phyloP scores from a whole-genome alignment of 2,329 filamentous ascomycete genomes.

The Nothophoma quercina region DNA sequence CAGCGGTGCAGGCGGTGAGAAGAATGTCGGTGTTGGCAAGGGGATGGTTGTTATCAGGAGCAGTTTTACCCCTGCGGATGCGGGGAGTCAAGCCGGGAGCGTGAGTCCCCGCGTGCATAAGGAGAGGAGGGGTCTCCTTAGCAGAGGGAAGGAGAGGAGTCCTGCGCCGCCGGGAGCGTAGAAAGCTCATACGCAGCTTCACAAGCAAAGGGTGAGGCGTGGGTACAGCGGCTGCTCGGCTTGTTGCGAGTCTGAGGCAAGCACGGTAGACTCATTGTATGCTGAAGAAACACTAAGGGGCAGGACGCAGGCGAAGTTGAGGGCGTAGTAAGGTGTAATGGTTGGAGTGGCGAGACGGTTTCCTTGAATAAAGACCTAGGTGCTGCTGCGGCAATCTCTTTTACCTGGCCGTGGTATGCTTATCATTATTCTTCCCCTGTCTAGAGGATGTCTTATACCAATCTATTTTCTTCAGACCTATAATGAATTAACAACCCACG shows the following conservation, averaged over 20 bases:
- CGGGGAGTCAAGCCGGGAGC: conserved; percentile 41
- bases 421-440: neutral
- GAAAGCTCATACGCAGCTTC: neutral
- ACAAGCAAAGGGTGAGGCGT: neutral
- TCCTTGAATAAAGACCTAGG: neutral
- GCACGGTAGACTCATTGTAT: neutral
- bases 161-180: conserved; percentile 16
- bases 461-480: no score
- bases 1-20: conserved; percentile 70
- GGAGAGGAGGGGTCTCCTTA: conserved; percentile 55
- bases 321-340: neutral
- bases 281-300: neutral
- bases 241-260: neutral
- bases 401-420: neutral
- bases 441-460: conserved; percentile 6
- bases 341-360: no score
- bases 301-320: neutral
- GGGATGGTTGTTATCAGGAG: conserved; percentile 78
- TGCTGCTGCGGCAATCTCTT: neutral
- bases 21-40: conserved; percentile 75
- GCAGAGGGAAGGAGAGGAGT: conserved; percentile 49
- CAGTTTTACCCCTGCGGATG: conserved; percentile 66
- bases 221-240: neutral
- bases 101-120: conserved; percentile 29
- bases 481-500: no score